These are phyloP conservation scores for Bremia lactucae DNA, from an alignment of 352 stramenopile species.

Conservation along the genomic window DNA sequence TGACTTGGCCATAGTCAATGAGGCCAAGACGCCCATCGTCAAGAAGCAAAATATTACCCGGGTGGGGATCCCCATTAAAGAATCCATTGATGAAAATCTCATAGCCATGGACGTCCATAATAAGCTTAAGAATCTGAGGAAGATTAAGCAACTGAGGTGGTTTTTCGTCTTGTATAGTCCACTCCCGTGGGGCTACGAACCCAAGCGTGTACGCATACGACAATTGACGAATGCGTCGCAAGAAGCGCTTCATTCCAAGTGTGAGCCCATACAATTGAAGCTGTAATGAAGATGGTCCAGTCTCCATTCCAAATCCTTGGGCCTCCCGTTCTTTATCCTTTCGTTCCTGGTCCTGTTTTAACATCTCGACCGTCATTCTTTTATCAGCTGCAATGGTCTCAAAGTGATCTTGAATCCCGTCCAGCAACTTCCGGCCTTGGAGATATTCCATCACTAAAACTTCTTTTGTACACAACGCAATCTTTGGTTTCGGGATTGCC, in stretches of 20 bases:
- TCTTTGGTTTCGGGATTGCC: constrained; percentile 74
- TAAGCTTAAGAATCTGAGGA: constrained; percentile 68
- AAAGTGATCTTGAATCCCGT: constrained; percentile 87
- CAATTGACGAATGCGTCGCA: constrained; percentile 24
- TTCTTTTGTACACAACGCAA: constrained; percentile 89
- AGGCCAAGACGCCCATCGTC: constrained; percentile 82
- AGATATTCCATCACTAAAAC: constrained; percentile 95
- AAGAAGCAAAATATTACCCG: constrained; percentile 87
- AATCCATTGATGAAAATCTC: constrained; percentile 89
- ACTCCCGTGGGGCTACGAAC: constrained; percentile 49
- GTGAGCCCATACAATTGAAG: constrained; percentile 42
- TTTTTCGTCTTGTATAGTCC: constrained; percentile 21
- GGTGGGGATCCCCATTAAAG: constrained; percentile 88
- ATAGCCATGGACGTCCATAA: constrained; percentile 87
- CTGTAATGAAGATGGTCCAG: constrained; percentile 44
- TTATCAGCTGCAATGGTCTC: constrained; percentile 76
- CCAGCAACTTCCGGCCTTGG: constrained; percentile 73
- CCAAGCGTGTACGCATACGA: constrained; percentile 85
- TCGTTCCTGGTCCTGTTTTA: constrained; percentile 66
- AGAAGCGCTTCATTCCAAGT: constrained; percentile 31
- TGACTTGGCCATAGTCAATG: constrained; percentile 90
- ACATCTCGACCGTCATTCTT: constrained; percentile 76
- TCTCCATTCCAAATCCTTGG: constrained; percentile 62
- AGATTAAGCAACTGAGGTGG: constrained; percentile 66
- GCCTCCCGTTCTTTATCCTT: constrained; percentile 56